Conservation (phyloP, 345 rosid genomes). For the Acer campestre region DNA sequence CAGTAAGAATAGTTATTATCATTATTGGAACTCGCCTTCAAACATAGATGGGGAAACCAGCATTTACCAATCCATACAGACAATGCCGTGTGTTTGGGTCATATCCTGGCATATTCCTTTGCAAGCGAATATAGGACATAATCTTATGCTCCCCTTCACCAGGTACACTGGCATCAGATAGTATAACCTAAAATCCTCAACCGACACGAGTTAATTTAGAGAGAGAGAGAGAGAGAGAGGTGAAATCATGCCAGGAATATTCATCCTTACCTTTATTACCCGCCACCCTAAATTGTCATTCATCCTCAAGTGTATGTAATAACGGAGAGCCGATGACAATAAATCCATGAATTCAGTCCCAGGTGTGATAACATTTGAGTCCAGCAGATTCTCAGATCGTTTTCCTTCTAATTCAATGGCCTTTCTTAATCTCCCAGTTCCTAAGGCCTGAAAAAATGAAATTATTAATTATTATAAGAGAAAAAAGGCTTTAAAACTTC, state of each 20-base stretch:
- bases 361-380: constrained; percentile 44
- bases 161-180: constrained; percentile 40
- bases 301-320: constrained; percentile 35
- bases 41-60: neutral
- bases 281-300: constrained; percentile 32
- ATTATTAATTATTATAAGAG: neutral
- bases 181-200: constrained; percentile 28
- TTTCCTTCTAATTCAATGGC: neutral
- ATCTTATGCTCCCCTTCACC: constrained; percentile 49
- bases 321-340: constrained; percentile 33
- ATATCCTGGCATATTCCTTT: constrained; percentile 35
- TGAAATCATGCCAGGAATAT: neutral
- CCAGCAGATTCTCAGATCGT: constrained; percentile 11
- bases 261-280: constrained; percentile 30
- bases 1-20: neutral
- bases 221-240: constrained; percentile 7
- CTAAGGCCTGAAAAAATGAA: constrained; percentile 5
- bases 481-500: neutral
- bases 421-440: neutral
- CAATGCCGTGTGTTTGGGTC: constrained; percentile 43
- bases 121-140: constrained; percentile 40
- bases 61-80: constrained; percentile 39
- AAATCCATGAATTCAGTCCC: constrained; percentile 44
- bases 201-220: neutral
- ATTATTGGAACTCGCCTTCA: neutral